Base-by-base conservation (phyloP, 192 early-diverging fungal species). In the Coemansia sp. region DNA sequence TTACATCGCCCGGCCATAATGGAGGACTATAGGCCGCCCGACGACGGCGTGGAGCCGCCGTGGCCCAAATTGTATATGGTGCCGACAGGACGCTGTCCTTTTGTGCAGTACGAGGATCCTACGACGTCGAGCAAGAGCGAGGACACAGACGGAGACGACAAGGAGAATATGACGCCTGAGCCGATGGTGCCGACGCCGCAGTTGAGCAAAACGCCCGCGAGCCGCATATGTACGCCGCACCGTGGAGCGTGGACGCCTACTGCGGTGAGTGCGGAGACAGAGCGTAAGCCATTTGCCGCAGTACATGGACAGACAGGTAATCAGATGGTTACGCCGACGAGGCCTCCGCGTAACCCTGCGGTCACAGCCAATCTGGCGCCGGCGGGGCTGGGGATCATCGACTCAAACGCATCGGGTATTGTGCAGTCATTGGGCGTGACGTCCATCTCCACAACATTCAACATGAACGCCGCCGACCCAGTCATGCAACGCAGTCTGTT, bases 31-130 rank as follows among this genome's bases (percentile, higher is more conserved):
- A 71, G 68, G 14, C 71, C 68, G 54, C 75, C 81, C 22, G 68
- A 78, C 57, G 61, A 59, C 14, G 74, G 74, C 35, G 62, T 59
- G 45, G 70, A 76, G 59, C 71, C 81, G 23, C 74, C 81, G 56
- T 82, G 81, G 81, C 81, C 81, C 61, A 76, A 77, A 67, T 68
- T 82, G 39, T 82, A 82, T 54, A 82, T 82, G 74, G 81, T 82
- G 10, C 81, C 81, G 11, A 65, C 68, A 3, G 81, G 81, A 13
- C 68, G 81, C 23, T 82, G 81, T n/a, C 81, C 81, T 19, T 82
- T 82, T 78, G 71, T 82, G 18, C 81, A 74, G 72, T 78, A 82
- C 66, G 75, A 82, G 38, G 81, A 82, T 12, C 75, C 81, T 13
- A 75, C 78, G 2, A 79, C 76, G 3, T 81, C 78, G 22, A 81